Conservation (phyloP, 148 eudicot species). For the Selenicereus undatus region DNA sequence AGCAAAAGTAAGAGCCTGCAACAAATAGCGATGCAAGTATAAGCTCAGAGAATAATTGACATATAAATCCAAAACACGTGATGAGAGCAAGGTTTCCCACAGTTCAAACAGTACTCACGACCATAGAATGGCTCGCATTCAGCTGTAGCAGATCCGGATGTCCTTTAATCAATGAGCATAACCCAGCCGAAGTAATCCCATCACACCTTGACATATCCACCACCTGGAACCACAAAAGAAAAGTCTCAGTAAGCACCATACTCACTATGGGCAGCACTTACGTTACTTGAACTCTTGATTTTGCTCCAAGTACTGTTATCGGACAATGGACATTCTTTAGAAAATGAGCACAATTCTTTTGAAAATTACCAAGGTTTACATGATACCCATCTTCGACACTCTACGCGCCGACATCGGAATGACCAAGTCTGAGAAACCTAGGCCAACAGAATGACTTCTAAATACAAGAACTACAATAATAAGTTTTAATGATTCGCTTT, state of each 20-base stretch:
- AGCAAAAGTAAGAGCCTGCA: constrained; percentile 61
- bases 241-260: neutral
- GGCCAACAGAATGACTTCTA: neutral
- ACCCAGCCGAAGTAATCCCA: constrained; percentile 44
- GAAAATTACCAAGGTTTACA: no score
- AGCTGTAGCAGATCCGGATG: constrained; percentile 46
- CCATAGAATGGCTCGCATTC: constrained; percentile 57
- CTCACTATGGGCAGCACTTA: no score
- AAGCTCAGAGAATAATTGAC: neutral
- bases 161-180: constrained; percentile 44
- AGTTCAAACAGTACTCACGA: constrained; percentile 56
- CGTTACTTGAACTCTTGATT: no score
- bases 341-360: no score
- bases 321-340: no score
- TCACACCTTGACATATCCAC: constrained; percentile 70
- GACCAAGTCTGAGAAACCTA: no score
- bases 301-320: no score
- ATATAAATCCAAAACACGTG: neutral
- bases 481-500: neutral
- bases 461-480: neutral
- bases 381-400: no score
- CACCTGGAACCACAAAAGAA: constrained; percentile 34
- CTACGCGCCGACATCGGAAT: no score
- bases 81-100: constrained; percentile 25
- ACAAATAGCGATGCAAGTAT: neutral